Evolutionary conservation across 2,329 filamentous ascomycete species (phyloP).

Genomic region (Alternaria atra): DNA sequence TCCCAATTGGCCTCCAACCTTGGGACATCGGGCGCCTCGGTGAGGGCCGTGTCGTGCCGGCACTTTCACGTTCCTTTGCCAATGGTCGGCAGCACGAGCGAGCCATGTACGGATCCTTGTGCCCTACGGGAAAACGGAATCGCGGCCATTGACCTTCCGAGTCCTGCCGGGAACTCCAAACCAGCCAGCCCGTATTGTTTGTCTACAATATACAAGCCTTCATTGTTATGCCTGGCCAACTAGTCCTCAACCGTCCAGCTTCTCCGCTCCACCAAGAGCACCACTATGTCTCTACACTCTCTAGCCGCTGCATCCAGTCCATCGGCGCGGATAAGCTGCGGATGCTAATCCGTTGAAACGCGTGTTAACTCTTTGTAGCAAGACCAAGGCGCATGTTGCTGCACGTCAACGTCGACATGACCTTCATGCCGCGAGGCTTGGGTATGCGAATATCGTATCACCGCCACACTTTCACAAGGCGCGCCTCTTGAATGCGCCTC

Average conservation of each 20-base stretch:
- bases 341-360: not conserved
- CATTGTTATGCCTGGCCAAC: not conserved
- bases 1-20: slow-evolving; percentile 13
- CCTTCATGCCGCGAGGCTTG: not conserved
- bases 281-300: not conserved
- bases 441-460: not conserved
- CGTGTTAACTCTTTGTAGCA: not conserved
- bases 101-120: slow-evolving; percentile 23
- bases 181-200: slow-evolving; percentile 7
- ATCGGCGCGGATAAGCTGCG: slow-evolving; percentile 4
- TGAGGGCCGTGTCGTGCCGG: slow-evolving; percentile 22
- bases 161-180: slow-evolving; percentile 24
- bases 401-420: too few relatives aligned
- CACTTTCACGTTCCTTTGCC: slow-evolving; percentile 15
- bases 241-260: slow-evolving; percentile 1
- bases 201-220: slow-evolving; percentile 11
- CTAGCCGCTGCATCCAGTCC: not conserved
- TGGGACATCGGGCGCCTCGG: slow-evolving; percentile 24
- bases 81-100: slow-evolving; percentile 23
- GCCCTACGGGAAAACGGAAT: slow-evolving; percentile 33
- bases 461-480: not conserved
- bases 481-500: not conserved
- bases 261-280: not conserved
- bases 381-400: not conserved
- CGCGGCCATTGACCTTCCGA: slow-evolving; percentile 29